These are phyloP conservation scores for Leccinum fallax DNA, from an alignment of 1,284 basidiomycete species.

Conservation along the genomic window DNA sequence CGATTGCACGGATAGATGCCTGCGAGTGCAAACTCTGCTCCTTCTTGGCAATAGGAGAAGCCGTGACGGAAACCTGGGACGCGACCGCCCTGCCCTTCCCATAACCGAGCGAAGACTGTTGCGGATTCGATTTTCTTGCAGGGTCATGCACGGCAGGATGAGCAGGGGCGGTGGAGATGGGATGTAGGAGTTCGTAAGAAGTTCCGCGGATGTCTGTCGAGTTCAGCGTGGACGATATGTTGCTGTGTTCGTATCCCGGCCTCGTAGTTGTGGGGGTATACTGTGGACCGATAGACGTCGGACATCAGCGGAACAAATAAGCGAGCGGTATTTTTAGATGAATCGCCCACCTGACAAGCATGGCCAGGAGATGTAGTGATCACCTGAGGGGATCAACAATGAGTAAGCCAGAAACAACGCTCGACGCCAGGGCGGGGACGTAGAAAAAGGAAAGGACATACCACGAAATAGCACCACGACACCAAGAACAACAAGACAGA, in stretches of 20 bases:
- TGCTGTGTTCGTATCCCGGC: conserved; percentile 25
- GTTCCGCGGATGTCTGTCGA: conserved; percentile 30
- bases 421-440: background rate
- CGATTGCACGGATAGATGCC: conserved; percentile 14
- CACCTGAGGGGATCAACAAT: conserved; percentile 37
- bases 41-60: conserved; percentile 14
- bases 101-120: conserved; percentile 29
- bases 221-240: conserved; percentile 23
- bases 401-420: background rate
- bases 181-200: conserved; percentile 32
- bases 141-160: conserved; percentile 19
- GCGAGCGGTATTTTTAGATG: background rate
- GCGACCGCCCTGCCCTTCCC: conserved; percentile 20
- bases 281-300: conserved; percentile 15
- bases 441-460: conserved; percentile 25
- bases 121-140: conserved; percentile 12
- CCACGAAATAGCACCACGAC: conserved; percentile 60
- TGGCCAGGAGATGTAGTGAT: conserved; percentile 55
- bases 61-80: conserved; percentile 12
- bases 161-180: conserved; percentile 9
- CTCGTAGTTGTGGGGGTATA: conserved; percentile 25
- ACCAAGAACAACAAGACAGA: conserved; percentile 52
- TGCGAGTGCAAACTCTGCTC: conserved; percentile 22
- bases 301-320: conserved; percentile 10
- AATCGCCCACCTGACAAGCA: conserved; percentile 51